Evolutionary conservation across 1,284 basidiomycete species (phyloP).

Genomic region (Puccinia novopanici): DNA sequence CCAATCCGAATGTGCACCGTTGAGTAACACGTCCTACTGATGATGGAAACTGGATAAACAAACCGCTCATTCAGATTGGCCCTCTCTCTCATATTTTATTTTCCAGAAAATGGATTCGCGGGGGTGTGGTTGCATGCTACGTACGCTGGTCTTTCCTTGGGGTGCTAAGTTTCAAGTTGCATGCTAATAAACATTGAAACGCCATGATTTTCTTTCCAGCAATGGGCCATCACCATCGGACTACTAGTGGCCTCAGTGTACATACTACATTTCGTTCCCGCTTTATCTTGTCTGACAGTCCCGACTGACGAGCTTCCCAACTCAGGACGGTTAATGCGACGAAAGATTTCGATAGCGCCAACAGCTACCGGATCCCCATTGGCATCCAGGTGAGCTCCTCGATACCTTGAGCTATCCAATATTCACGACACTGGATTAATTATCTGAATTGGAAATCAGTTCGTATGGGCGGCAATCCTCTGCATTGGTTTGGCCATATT

Average conservation of each 20-base stretch:
- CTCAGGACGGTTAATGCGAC: slow-evolving; percentile 31
- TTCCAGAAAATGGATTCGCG: slow-evolving; percentile 70
- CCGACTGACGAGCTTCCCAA: not conserved
- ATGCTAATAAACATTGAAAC: too few relatives aligned
- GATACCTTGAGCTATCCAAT: not conserved
- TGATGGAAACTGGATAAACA: too few relatives aligned
- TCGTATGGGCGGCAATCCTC: slow-evolving; percentile 65
- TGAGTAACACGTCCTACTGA: slow-evolving; percentile 59
- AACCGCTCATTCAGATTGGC: too few relatives aligned
- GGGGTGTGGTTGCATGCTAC: slow-evolving; percentile 77
- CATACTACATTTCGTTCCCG: slow-evolving; percentile 65
- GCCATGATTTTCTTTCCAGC: slow-evolving; percentile 54
- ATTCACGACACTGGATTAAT: not conserved
- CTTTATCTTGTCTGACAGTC: slow-evolving; percentile 64
- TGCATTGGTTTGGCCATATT: slow-evolving; percentile 55
- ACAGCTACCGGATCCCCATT: slow-evolving; percentile 75
- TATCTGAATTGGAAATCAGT: slow-evolving; percentile 58
- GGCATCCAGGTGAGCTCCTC: slow-evolving; percentile 57
- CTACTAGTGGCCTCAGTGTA: slow-evolving; percentile 75
- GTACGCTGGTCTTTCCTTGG: slow-evolving; percentile 5
- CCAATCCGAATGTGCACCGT: slow-evolving; percentile 73
- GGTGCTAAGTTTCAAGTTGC: not conserved
- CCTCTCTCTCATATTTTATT: not conserved
- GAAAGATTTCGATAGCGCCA: slow-evolving; percentile 34
- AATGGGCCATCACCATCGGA: slow-evolving; percentile 69